Conservation (phyloP, 2,329 filamentous ascomycete species). For the Hirsutella thompsonii region DNA sequence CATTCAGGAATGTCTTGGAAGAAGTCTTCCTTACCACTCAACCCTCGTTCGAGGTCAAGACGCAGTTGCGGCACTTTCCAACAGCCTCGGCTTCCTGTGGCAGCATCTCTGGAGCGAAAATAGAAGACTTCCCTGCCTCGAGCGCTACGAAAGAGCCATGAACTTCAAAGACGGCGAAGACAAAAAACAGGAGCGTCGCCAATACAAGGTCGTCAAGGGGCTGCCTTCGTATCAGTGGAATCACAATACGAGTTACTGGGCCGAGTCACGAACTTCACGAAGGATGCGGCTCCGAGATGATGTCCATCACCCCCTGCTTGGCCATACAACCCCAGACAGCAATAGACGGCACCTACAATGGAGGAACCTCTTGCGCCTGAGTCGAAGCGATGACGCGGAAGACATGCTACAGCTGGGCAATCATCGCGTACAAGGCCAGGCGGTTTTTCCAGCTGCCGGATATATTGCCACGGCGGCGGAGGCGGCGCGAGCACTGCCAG, state of each 20-base stretch:
- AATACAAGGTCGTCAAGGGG: background rate
- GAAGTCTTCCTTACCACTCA: conserved; percentile 10
- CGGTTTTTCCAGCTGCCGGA: conserved; percentile 25
- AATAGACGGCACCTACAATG: conserved; percentile 3
- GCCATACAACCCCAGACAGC: background rate
- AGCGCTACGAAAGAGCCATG: background rate
- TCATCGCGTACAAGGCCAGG: conserved; percentile 28
- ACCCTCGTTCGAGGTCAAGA: conserved; percentile 8
- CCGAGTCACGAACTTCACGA: conserved; percentile 1
- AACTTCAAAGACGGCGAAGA: too few relatives aligned
- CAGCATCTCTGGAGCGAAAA: background rate
- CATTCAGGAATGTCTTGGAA: background rate
- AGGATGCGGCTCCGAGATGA: background rate
- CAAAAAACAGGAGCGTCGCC: background rate
- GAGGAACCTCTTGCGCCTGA: conserved; percentile 7
- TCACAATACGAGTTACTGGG: background rate
- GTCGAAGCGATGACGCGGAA: conserved; percentile 14
- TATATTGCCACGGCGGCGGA: conserved; percentile 16
- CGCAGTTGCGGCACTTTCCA: conserved; percentile 7
- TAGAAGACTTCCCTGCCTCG: background rate
- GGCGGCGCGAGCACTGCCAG: conserved; percentile 13
- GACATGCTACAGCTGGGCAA: conserved; percentile 28
- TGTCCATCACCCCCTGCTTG: background rate
- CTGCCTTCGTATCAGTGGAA: conserved; percentile 3
- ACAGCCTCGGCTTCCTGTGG: conserved; percentile 3